Conservation (phyloP, 805 yeast species). For the Kodamaea sagamina region DNA sequence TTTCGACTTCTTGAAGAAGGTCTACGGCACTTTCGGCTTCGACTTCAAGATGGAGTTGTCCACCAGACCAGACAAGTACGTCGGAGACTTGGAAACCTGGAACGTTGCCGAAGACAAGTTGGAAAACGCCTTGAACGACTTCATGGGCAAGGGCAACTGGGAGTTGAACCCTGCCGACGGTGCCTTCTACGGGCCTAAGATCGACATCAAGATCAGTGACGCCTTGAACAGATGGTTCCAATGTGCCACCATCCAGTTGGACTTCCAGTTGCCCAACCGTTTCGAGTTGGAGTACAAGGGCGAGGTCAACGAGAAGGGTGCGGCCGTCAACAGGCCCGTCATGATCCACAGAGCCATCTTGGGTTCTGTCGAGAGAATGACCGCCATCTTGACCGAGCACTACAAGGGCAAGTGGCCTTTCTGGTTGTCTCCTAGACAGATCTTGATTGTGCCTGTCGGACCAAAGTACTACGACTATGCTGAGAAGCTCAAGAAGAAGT, state of each 20-base stretch:
- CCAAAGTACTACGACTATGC: slow-evolving; percentile 92
- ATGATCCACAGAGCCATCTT: slow-evolving; percentile 99
- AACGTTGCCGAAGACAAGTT: slow-evolving; percentile 84
- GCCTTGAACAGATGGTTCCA: slow-evolving; percentile 97
- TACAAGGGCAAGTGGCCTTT: slow-evolving; percentile 99
- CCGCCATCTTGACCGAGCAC: slow-evolving; percentile 97
- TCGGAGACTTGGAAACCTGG: slow-evolving; percentile 95
- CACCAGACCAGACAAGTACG: slow-evolving; percentile 94
- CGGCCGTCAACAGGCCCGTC: slow-evolving; percentile 81
- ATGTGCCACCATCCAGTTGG: slow-evolving; percentile 98
- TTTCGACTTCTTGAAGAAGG: slow-evolving; percentile 79
- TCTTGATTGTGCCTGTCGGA: slow-evolving; percentile 95
- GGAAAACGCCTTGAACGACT: slow-evolving; percentile 76
- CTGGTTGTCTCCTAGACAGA: slow-evolving; percentile 99
- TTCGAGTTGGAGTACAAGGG: slow-evolving; percentile 87
- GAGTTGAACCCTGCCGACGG: slow-evolving; percentile 97
- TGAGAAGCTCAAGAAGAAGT: slow-evolving; percentile 66
- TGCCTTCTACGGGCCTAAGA: slow-evolving; percentile 94
- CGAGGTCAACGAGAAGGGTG: slow-evolving; percentile 53
- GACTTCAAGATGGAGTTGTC: slow-evolving; percentile 96
- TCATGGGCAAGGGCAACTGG: slow-evolving; percentile 82
- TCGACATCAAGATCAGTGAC: slow-evolving; percentile 93
- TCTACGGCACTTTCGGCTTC: slow-evolving; percentile 91
- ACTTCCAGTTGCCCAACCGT: slow-evolving; percentile 95
- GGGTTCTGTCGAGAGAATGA: slow-evolving; percentile 99